Conservation (phyloP, 345 rosid genomes). For the Eucalyptus regnans region DNA sequence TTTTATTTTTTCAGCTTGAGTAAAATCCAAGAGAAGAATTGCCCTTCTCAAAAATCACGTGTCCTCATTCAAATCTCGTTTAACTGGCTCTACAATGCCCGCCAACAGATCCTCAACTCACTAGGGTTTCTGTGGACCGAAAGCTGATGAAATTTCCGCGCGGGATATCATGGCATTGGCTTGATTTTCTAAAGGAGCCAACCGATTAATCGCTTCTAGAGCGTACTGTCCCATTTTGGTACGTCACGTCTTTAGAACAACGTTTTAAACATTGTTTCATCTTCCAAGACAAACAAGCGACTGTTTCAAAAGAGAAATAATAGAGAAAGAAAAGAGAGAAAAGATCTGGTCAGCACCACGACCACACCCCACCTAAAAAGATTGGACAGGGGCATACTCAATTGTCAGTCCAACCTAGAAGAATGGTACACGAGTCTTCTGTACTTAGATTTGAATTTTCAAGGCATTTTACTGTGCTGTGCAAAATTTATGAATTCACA, state of each 20-base stretch:
- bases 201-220: not conserved
- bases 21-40: not conserved
- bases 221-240: not conserved
- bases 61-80: not conserved
- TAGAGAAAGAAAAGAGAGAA: not conserved
- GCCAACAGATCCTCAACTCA: not conserved
- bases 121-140: not conserved
- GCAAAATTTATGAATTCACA: not conserved
- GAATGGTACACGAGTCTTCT: not conserved
- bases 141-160: not conserved
- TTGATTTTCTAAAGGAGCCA: not conserved
- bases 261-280: not conserved
- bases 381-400: not conserved
- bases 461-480: too few relatives aligned
- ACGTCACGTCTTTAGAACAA: not conserved
- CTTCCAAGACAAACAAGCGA: not conserved
- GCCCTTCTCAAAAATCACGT: not conserved
- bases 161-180: not conserved
- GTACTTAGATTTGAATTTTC: not conserved
- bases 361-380: not conserved
- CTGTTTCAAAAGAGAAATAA: not conserved
- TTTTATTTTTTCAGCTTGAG: fast-evolving
- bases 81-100: not conserved
- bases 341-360: too few relatives aligned
- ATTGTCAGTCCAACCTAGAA: not conserved